Evolutionary conservation across 2,329 filamentous ascomycete genomes (phyloP).

Genomic region (Dryadomyces quercus-mongolicae): DNA sequence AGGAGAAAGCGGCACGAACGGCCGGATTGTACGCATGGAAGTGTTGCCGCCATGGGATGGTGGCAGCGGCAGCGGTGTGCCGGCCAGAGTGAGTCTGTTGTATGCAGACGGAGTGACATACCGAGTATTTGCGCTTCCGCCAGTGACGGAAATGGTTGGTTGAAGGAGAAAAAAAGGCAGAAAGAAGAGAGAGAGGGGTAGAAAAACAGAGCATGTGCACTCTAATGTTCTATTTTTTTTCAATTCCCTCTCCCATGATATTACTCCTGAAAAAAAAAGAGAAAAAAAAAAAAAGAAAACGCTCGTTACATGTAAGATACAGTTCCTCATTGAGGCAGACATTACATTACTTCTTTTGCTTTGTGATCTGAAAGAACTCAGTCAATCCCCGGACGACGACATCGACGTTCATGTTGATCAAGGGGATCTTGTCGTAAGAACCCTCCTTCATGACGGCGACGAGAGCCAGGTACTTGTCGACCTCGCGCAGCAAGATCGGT

Average conservation of each 20-base stretch:
- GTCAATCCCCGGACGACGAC: constrained; percentile 68
- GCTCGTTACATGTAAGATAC: background rate
- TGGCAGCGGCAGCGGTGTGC: constrained; percentile 21
- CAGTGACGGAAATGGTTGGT: constrained; percentile 10
- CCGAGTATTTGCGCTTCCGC: constrained; percentile 33
- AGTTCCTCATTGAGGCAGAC: background rate
- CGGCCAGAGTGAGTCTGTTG: constrained; percentile 38
- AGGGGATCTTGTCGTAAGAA: constrained; percentile 69
- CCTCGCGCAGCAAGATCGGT: constrained; percentile 56
- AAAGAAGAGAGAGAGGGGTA: too few species aligned
- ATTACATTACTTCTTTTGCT: constrained; percentile 28
- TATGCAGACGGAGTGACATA: constrained; percentile 34
- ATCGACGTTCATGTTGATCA: constrained; percentile 80
- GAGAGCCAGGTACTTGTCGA: constrained; percentile 63
- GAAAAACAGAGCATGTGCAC: background rate
- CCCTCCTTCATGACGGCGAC: constrained; percentile 83
- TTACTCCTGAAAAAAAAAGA: background rate
- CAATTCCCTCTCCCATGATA: background rate
- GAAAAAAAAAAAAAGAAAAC: background rate
- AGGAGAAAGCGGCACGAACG: background rate
- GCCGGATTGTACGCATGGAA: constrained; percentile 31
- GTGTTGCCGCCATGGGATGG: constrained; percentile 27
- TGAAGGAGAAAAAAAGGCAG: background rate
- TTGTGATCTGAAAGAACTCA: constrained; percentile 66
- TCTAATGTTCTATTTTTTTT: background rate